phyloP scores from a whole-genome alignment of 1,284 basidiomycete genomes.

The Fereydounia khargensis region DNA sequence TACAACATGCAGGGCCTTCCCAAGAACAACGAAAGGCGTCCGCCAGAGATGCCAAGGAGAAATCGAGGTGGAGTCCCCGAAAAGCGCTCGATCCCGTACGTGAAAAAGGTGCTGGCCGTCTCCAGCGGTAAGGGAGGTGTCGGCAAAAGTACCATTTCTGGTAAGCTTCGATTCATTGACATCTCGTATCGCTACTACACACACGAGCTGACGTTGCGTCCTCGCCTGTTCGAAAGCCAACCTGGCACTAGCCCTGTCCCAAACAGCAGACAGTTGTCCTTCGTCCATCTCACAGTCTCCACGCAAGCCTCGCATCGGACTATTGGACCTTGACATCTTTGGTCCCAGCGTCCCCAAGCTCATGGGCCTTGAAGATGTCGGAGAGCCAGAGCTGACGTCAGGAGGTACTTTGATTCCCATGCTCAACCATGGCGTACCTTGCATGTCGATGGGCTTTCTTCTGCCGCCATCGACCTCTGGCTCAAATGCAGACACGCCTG shows the following conservation, averaged over 20 bases:
- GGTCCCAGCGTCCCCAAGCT: conserved; percentile 93
- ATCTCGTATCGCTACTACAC: too few species aligned
- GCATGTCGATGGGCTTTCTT: conserved; percentile 93
- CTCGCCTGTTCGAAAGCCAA: too few species aligned
- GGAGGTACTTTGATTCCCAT: conserved; percentile 72
- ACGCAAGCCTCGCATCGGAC: conserved; percentile 66
- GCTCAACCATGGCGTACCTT: conserved; percentile 82
- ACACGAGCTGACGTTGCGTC: too few species aligned
- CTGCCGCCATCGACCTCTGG: conserved; percentile 56
- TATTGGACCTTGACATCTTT: conserved; percentile 93
- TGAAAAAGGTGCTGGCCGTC: conserved; percentile 72
- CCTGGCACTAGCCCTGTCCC: conserved; percentile 70
- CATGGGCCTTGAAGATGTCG: conserved; percentile 79
- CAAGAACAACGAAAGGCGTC: conserved; percentile 40
- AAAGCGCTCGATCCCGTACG: conserved; percentile 61
- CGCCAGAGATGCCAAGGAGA: conserved; percentile 48
- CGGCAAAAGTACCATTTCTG: conserved; percentile 90
- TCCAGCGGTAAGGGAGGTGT: conserved; percentile 96
- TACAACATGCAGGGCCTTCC: conserved; percentile 31
- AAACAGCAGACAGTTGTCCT: conserved; percentile 6
- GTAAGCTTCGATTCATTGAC: too few species aligned
- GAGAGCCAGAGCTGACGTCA: conserved; percentile 75
- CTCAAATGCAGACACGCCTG: conserved; percentile 66
- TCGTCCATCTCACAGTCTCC: conserved; percentile 1
- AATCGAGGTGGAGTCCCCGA: conserved; percentile 59